Evolutionary conservation across 495 filamentous ascomycete genomes (phyloP).

Genomic region (Stereocaulon alpinum): DNA sequence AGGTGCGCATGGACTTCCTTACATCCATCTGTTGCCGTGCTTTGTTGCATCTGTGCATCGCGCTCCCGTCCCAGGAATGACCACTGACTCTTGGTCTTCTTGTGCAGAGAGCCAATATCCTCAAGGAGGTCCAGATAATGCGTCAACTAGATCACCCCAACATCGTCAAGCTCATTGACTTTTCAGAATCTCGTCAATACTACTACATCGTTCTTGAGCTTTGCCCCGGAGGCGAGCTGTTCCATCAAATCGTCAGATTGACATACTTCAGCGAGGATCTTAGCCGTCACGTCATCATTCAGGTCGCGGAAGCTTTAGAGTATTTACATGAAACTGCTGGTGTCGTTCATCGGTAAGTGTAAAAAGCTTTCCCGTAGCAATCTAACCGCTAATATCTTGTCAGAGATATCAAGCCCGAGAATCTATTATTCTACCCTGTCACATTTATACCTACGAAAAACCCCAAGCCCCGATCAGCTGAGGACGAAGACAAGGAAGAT

Average conservation of each 20-base stretch:
- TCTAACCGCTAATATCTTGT: constrained; percentile 22
- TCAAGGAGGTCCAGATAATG: constrained; percentile 99
- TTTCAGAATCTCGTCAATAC: constrained; percentile 86
- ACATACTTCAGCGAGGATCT: constrained; percentile 98
- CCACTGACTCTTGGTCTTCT: constrained; percentile 4
- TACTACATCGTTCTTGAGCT: constrained; percentile 97
- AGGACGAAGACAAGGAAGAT: constrained; percentile 95
- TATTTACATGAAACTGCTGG: constrained; percentile 92
- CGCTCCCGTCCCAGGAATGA: constrained; percentile 1
- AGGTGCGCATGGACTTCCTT: constrained; percentile 65
- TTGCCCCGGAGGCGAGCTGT: constrained; percentile 89
- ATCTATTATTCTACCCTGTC: constrained; percentile 82
- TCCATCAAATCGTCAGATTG: constrained; percentile 96
- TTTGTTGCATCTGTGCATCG: constrained; percentile 25
- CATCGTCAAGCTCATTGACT: constrained; percentile 84
- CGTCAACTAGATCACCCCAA: constrained; percentile 91
- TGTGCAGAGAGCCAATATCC: constrained; percentile 79
- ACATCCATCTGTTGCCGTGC: constrained; percentile 20
- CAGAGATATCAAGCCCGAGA: constrained; percentile 98
- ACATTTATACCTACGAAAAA: constrained; percentile 69
- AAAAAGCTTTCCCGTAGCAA: not conserved
- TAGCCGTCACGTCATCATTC: constrained; percentile 83
- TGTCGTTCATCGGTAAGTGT: constrained; percentile 85
- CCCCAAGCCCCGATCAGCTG: constrained; percentile 65
- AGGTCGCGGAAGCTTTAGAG: constrained; percentile 86